Evolutionary conservation across 805 yeast genomes (phyloP).

Genomic region (Spathaspora gorwiae): DNA sequence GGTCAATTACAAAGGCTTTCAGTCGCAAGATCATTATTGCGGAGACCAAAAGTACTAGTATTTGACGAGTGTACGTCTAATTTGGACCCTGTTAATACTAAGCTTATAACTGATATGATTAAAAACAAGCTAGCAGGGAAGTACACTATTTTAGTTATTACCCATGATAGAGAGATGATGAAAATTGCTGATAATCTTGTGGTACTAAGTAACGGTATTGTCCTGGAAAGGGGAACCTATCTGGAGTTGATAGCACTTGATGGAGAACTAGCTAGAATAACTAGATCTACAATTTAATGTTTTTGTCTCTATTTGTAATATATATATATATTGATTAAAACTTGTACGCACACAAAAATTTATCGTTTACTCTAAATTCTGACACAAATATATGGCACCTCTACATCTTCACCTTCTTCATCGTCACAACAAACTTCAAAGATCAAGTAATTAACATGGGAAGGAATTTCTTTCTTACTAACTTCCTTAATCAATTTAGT

Average conservation of each 20-base stretch:
- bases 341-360: neutral
- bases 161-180: constrained; percentile 73
- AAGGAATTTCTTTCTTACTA: constrained; percentile 75
- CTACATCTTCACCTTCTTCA: constrained; percentile 89
- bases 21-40: constrained; percentile 73
- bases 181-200: constrained; percentile 48
- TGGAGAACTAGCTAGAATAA: constrained; percentile 2
- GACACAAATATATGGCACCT: constrained; percentile 81
- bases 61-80: constrained; percentile 92
- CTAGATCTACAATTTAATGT: constrained; percentile 1
- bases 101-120: constrained; percentile 48
- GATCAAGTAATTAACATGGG: constrained; percentile 70
- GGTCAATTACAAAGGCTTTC: constrained; percentile 89
- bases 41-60: constrained; percentile 61
- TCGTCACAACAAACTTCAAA: constrained; percentile 93
- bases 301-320: neutral
- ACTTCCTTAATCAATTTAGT: constrained; percentile 79
- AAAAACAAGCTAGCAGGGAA: constrained; percentile 22
- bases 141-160: constrained; percentile 54
- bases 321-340: neutral
- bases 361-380: constrained; percentile 18
- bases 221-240: constrained; percentile 44
- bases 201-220: constrained; percentile 44
- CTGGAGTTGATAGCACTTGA: constrained; percentile 5
- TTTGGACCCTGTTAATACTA: constrained; percentile 62